Evolutionary conservation across 2,329 filamentous ascomycete genomes (phyloP), one percentile per base, ranked within the genome.

Genomic region (Arthrobotrys megalospora): DNA sequence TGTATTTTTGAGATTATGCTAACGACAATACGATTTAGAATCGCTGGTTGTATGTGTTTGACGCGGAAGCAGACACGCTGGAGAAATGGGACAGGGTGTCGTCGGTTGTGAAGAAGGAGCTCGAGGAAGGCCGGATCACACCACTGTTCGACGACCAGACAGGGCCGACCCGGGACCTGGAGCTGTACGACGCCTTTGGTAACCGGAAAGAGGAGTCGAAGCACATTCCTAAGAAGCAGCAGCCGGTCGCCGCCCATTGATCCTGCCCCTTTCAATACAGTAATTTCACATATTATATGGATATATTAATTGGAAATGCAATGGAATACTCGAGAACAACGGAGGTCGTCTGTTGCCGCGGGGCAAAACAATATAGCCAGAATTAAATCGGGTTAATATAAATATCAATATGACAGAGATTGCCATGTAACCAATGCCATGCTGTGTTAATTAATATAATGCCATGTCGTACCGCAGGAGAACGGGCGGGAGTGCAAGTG

Each of bases 11-110:
- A 5, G 12, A 36, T 3, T 6, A 11, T 32, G 11, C 43, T 24
- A 45, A 36, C 12, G 12, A 47, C 19, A 19, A 52, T 21, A 32
- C 7, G 24, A 11, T 14, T 14, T 38, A 86, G 80, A 87, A 87
- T 73, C 82, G 85, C 38, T 86, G 85, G 83, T 77, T 87, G 19
- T 87, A 87, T 76, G 84, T 85, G 1, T 87, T 85, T 63, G 86
- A 87, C 78, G 85, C 86, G 6, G 85, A 87, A 81, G 83, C 83
- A 2, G 86, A 87, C 65, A 85, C 86, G 3, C 12, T 83, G 6
- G 82, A 84, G 63, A 83, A 84, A 32, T 87, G 86, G 86, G 80
- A 83, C 5, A 83, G 84, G 55, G 82, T 87, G n/a, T 85, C 85
- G 1, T 69, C 81, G 3, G 60, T 82, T 12, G 85, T 86, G 11